Evolutionary conservation across 75 land plant genomes (phyloP).

Genomic region (Cryptomeria japonica): DNA sequence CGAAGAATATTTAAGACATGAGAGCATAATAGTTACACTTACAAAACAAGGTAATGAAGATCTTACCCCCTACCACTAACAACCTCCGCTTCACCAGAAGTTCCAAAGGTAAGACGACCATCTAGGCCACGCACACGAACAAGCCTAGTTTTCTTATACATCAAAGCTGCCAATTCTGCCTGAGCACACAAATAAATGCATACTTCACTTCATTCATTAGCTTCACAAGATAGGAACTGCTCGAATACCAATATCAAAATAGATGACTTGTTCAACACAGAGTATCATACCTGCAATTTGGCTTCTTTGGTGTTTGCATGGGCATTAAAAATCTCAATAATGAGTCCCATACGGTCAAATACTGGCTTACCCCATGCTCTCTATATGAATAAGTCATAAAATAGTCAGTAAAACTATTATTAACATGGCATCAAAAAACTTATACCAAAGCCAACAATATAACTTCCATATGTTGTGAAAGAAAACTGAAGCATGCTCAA

Average conservation of each 20-base stretch:
- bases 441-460: neutral
- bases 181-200: conserved; percentile 16
- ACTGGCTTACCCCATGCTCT: conserved; percentile 87
- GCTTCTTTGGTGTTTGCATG: conserved; percentile 98
- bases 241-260: neutral
- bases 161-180: conserved; percentile 95
- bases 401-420: neutral
- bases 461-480: neutral
- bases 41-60: neutral
- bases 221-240: conserved; percentile 9
- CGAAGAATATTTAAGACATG: neutral
- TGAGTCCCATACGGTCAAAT: conserved; percentile 93
- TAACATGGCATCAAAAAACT: neutral
- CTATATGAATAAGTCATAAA: conserved; percentile 33
- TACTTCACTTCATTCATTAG: neutral
- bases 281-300: conserved; percentile 73
- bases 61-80: conserved; percentile 97
- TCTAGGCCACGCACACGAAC: conserved; percentile 76
- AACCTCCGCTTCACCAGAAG: conserved; percentile 80
- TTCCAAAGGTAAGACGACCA: conserved; percentile 86
- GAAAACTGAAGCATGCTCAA: neutral
- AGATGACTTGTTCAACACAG: neutral
- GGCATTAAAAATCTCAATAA: conserved; percentile 97
- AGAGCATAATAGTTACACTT: neutral
- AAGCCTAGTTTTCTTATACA: conserved; percentile 82